phyloP scores from a whole-genome alignment of 2,329 filamentous ascomycete genomes.

The Hypoxylon sp. region DNA sequence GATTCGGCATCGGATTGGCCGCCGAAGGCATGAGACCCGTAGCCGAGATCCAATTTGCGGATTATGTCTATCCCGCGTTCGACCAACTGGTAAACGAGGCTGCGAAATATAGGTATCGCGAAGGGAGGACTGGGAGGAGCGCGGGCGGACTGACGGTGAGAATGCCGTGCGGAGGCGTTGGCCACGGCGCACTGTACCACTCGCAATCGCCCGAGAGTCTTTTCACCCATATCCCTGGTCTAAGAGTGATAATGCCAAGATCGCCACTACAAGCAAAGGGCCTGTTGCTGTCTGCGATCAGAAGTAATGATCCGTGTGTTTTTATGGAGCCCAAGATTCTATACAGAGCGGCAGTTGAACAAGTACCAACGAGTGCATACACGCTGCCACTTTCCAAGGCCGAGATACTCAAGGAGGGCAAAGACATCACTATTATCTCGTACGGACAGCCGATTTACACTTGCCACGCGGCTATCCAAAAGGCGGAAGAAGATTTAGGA shows the following conservation, averaged over 20 bases:
- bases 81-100: conserved; percentile 96
- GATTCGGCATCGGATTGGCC: conserved; percentile 91
- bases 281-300: conserved; percentile 80
- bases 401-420: conserved; percentile 84
- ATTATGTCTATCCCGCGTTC: conserved; percentile 93
- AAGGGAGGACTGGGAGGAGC: conserved; percentile 68
- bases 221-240: conserved; percentile 88
- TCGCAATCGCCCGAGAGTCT: conserved; percentile 90
- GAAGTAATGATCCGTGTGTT: conserved; percentile 86
- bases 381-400: conserved; percentile 88
- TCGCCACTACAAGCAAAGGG: conserved; percentile 92
- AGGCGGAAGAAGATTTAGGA: conserved; percentile 80
- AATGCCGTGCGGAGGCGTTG: conserved; percentile 92
- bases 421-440: conserved; percentile 84
- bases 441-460: conserved; percentile 92
- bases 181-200: conserved; percentile 89
- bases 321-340: conserved; percentile 96
- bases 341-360: conserved; percentile 91
- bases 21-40: conserved; percentile 93
- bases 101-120: conserved; percentile 86
- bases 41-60: conserved; percentile 95
- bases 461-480: conserved; percentile 81
- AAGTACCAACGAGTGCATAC: conserved; percentile 85
- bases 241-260: conserved; percentile 87
- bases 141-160: conserved; percentile 86